Evolutionary conservation across 2,329 filamentous ascomycete species (phyloP), one percentile per base, ranked within the genome.

Genomic region (Aspergillus pseudoglaucus): DNA sequence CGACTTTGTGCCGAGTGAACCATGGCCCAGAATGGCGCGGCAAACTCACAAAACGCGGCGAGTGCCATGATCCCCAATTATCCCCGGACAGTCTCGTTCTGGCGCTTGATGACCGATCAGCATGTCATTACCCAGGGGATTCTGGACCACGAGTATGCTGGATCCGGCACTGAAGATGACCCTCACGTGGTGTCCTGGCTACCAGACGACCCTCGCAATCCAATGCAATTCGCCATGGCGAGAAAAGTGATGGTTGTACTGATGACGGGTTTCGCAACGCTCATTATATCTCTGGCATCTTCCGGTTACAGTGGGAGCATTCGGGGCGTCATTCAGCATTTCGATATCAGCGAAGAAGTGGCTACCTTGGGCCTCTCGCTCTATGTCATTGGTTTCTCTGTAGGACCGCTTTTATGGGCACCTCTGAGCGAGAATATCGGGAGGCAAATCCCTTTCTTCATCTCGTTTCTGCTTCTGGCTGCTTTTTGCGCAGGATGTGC

Each of bases 401-500:
- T 70, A 37, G 51, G 68, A 0, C 68, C 68, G 0, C 46, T 69
- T 10, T 57, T 70, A 25, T 71, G 67, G 67, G 67, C 57, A 9
- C 57, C 57, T 3, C 41, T 60, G 51, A 58, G 55, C 47, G 58
- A 60, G 50, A 37, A 58, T 32, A 58, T 51, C 40, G 59, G 59
- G 12, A 55, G 59, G 20, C 58, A 61, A 44, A 18, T 49, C 14
- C 47, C 58, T 6, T 60, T 61, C 37, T 30, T 51, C 10, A 42
- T 38, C 15, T 60, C 55, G 6, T 60, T 59, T 23, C 42, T 45
- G 4, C 25, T 47, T 3, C 72, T 84, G 52, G 75, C 76, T 1
- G 75, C 73, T 1, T 85, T 85, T 60, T 82, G 78, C 53, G 79
- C 77, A 14, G 81, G 73, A 5, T 73, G 72, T 17, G 76, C 79